These are phyloP conservation scores for Phytophthora uliginosa DNA, from an alignment of 352 stramenopile genomes.

Conservation along the genomic window DNA sequence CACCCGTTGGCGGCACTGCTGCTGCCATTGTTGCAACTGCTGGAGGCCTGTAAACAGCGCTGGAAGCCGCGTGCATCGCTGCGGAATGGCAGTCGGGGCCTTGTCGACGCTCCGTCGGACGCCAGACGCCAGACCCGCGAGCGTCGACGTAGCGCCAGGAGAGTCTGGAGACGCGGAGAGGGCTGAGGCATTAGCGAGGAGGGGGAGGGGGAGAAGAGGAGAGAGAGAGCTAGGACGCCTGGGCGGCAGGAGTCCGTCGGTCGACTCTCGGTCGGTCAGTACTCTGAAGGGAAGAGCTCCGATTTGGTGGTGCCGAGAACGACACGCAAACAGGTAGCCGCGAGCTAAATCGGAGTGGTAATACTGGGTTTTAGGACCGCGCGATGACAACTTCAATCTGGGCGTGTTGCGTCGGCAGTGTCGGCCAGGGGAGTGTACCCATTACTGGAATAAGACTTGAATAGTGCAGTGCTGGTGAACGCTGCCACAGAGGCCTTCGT, in stretches of 20 bases:
- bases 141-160: slow-evolving; percentile 36
- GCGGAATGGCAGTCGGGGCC: slow-evolving; percentile 5
- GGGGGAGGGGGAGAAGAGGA: neutral
- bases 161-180: slow-evolving; percentile 13
- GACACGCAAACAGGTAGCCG: slow-evolving; percentile 17
- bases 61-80: slow-evolving; percentile 10
- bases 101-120: neutral
- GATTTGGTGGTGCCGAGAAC: slow-evolving; percentile 26
- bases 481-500: neutral
- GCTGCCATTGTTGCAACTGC: slow-evolving; percentile 26
- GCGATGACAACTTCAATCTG: slow-evolving; percentile 20
- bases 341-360: neutral
- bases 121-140: slow-evolving; percentile 14
- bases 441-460: neutral
- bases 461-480: neutral
- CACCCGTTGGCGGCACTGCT: neutral
- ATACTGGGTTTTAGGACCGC: neutral
- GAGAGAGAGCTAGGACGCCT: neutral
- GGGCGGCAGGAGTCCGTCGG: neutral
- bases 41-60: slow-evolving; percentile 5
- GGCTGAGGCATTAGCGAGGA: slow-evolving; percentile 28
- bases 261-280: neutral
- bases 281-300: neutral
- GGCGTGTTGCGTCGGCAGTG: slow-evolving; percentile 7
- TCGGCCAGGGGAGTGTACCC: neutral